phyloP scores from a whole-genome alignment of 331 rosid genomes.

The Rhamnella rubrinervis region DNA sequence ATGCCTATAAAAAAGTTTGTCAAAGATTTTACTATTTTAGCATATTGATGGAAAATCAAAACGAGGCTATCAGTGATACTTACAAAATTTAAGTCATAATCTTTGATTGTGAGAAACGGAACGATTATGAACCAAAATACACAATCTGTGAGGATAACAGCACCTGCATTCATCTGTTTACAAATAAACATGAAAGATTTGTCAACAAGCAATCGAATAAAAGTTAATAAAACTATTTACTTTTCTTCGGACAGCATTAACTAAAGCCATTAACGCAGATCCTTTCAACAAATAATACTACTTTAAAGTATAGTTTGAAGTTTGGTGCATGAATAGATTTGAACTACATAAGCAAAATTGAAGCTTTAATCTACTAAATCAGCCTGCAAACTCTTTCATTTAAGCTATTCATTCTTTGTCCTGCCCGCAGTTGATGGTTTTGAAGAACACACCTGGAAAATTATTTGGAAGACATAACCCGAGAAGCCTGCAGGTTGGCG shows the following conservation, averaged over 20 bases:
- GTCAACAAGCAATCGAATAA: not conserved
- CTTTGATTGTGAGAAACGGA: conserved; percentile 87
- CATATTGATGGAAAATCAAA: too few relatives aligned
- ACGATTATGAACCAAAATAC: conserved; percentile 91
- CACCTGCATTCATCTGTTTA: conserved; percentile 92
- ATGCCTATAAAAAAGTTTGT: too few relatives aligned
- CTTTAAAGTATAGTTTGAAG: too few relatives aligned
- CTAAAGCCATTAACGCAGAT: too few relatives aligned
- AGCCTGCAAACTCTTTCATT: too few relatives aligned
- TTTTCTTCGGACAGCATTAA: not conserved
- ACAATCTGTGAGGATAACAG: conserved; percentile 85
- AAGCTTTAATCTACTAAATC: too few relatives aligned
- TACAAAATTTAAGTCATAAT: conserved; percentile 85
- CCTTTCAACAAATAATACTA: too few relatives aligned
- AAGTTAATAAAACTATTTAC: conserved; percentile 1
- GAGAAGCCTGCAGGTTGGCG: conserved; percentile 69
- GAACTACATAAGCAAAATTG: too few relatives aligned
- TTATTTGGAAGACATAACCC: conserved; percentile 84
- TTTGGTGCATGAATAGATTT: too few relatives aligned
- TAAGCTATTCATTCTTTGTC: too few relatives aligned
- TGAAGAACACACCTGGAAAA: conserved; percentile 62
- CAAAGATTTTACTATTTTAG: too few relatives aligned
- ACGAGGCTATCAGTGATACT: conserved; percentile 34
- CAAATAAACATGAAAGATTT: not conserved
- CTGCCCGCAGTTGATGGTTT: not conserved